phyloP scores from a whole-genome alignment of 371 early-diverging fungal genomes.

The Rhizopus delemar region DNA sequence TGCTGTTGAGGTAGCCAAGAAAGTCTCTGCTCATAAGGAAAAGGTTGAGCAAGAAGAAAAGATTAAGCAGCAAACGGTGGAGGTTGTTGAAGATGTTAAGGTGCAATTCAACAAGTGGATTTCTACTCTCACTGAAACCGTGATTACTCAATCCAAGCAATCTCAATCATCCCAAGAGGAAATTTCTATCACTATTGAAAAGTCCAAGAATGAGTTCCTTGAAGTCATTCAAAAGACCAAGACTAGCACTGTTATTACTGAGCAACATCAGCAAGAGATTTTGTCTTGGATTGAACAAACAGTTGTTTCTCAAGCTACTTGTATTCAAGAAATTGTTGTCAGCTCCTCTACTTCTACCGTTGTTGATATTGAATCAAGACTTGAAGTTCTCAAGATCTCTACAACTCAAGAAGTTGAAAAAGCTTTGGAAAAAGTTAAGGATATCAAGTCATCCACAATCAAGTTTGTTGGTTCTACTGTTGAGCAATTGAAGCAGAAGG shows the following conservation, averaged over 20 bases:
- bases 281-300: slow-evolving; percentile 32
- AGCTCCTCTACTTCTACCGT: slow-evolving; percentile 6
- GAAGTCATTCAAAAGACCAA: slow-evolving; percentile 29
- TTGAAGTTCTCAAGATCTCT: slow-evolving; percentile 27
- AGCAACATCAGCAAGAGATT: slow-evolving; percentile 24
- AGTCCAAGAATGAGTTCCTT: slow-evolving; percentile 25
- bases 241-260: slow-evolving; percentile 15
- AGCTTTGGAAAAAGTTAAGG: slow-evolving; percentile 33
- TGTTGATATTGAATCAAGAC: slow-evolving; percentile 22
- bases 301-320: slow-evolving; percentile 23
- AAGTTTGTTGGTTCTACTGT: slow-evolving; percentile 27
- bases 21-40: slow-evolving; percentile 23
- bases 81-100: slow-evolving; percentile 27
- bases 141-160: slow-evolving; percentile 19
- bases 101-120: slow-evolving; percentile 32
- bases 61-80: slow-evolving; percentile 13
- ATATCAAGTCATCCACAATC: slow-evolving; percentile 3
- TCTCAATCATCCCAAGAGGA: slow-evolving; percentile 21
- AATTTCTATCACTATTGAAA: slow-evolving; percentile 21
- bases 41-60: slow-evolving; percentile 17
- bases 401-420: slow-evolving; percentile 28
- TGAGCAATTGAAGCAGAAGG: slow-evolving; percentile 28
- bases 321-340: slow-evolving; percentile 30
- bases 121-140: slow-evolving; percentile 22
- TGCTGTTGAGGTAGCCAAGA: slow-evolving; percentile 31